Base-by-base conservation (phyloP, 305 asterid species). In the Rubia peregrina region DNA sequence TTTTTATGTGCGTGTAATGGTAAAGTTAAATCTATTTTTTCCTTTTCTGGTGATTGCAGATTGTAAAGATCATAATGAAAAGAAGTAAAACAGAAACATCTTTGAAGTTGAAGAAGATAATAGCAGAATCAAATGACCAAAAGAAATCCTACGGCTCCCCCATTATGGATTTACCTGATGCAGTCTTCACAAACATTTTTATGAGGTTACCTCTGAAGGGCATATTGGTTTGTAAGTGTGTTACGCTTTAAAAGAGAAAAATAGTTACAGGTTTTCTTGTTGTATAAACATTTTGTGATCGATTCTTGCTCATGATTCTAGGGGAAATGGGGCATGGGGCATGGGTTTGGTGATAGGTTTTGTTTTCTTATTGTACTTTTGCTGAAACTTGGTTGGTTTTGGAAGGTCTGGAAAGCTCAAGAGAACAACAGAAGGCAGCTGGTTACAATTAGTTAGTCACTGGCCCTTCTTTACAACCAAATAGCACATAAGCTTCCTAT, bases 351-450 rank as follows among this genome's bases (percentile, higher is more conserved):
- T 30, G 64, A 33, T 57, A 2, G 36, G 13, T 12, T 61, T 33
- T 40, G 42, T 10, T 59, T 26, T 36, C 65, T 60, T 60, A 40
- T 24, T 11, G 9, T 63, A 40, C 49, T 38, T 65, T 40, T 65
- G 46, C 2, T 65, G 46, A 66, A 70, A 65, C 57, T 67, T 74
- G 68, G 67, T 46, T 71, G 69, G 26, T 70, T 63, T 75, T 73
- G 80, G 71, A 87, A 94, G 99, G 96, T 74, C 92, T 97, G 63
- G 97, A 85, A 78, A 82, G 76, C 76, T 76, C 90, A 36, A 77
- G 76, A 68, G 88, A 81, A 67, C 73, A 57, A 61, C 83, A 78
- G 67, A 83, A 82, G 81, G 87, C 80, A 53, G 86, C 72, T 38
- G 63, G 79, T 30, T 83, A 71, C 76, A 82, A 72, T 67, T 89